Base-by-base conservation (phyloP, 78 protist genomes). In the Polysphondylium violaceum region DNA sequence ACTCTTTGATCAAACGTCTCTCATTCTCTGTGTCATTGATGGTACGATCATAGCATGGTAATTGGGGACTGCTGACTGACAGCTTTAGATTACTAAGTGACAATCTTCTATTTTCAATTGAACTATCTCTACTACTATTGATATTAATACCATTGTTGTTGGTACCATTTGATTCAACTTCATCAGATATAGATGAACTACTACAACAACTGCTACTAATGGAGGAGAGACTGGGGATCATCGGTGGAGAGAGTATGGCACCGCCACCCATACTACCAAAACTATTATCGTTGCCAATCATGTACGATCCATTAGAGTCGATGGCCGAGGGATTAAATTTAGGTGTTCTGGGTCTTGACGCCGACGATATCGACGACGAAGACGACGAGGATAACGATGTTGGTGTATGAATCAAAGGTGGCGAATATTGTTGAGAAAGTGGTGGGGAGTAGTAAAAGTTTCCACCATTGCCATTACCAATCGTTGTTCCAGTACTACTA, bases 61-160 rank as follows among this genome's bases (percentile, higher is more conserved):
- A 41, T 16, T 67, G 53, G 4, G 75, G 75, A 43, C 75, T 67
- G 41, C 75, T 67, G 25, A 67, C 56, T 3, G 75, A 67, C 4
- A 67, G 56, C 25, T 67, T 67, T 2, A 41, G 17, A 43, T 67
- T 36, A 56, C 6, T 14, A 4, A 4, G 16, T n/a, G 16, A n/a
- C 11, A 14, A 11, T 47, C 23, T 8, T 47, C 8, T 8, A 14
- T 47, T 8, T 47, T 47, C 23, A 14, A 14, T 8, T 11, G 8
- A 11, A 11, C 11, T 14, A 8, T 14, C 8, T 47, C 11, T 16
- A n/a, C 14, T 6, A 17, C 14, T 56, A n/a, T 56, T 6, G 5
- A n/a, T 9, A n/a, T n/a, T n/a, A n/a, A n/a, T n/a, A n/a, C n/a
- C n/a, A n/a, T n/a, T n/a, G n/a, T n/a, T n/a, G n/a, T n/a, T n/a